Percentiles rank a stretch among this genome's conserved stretches.
phyloP scores from a whole-genome alignment of 2,329 filamentous ascomycete species.

The Neocatenulostroma microsporum region DNA sequence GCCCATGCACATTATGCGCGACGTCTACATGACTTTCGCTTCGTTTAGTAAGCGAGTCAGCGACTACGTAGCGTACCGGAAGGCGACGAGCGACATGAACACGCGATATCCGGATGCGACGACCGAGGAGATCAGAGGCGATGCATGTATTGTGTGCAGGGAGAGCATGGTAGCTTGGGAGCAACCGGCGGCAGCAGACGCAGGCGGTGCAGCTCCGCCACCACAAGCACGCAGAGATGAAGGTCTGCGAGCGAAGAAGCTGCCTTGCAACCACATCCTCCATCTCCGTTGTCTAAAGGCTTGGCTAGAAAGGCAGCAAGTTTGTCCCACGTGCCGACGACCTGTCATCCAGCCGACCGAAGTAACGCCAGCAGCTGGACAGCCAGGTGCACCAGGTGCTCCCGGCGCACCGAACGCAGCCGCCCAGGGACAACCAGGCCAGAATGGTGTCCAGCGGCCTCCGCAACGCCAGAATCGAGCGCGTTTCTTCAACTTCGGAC shows the following conservation, averaged over 20 bases:
- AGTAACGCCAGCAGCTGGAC: conserved; percentile 4
- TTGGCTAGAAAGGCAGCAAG: conserved; percentile 95
- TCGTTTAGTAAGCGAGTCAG: conserved; percentile 86
- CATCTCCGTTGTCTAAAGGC: conserved; percentile 92
- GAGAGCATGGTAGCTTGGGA: conserved; percentile 88
- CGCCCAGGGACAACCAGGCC: conserved; percentile 11
- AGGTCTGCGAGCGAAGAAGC: conserved; percentile 81
- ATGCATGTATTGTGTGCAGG: conserved; percentile 95
- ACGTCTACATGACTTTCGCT: conserved; percentile 86
- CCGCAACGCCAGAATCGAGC: conserved; percentile 34
- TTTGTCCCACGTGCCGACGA: conserved; percentile 87
- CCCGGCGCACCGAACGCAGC: conserved; percentile 7
- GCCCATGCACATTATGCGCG: conserved; percentile 92
- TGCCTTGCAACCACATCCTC: conserved; percentile 91
- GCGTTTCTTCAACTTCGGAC: conserved; percentile 61
- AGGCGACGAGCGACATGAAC: conserved; percentile 91
- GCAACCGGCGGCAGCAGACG: conserved; percentile 36
- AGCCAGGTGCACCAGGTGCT: conserved; percentile 5
- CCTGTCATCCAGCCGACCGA: conserved; percentile 50
- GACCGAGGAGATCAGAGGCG: conserved; percentile 69
- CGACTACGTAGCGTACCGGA: conserved; percentile 81
- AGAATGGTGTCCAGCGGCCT: conserved; percentile 26
- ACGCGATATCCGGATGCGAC: conserved; percentile 83
- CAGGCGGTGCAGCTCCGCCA: conserved; percentile 24
- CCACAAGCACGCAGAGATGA: conserved; percentile 55